Evolutionary conservation across 768 basidiomycete genomes (phyloP).

Genomic region (Russula ochroleuca): DNA sequence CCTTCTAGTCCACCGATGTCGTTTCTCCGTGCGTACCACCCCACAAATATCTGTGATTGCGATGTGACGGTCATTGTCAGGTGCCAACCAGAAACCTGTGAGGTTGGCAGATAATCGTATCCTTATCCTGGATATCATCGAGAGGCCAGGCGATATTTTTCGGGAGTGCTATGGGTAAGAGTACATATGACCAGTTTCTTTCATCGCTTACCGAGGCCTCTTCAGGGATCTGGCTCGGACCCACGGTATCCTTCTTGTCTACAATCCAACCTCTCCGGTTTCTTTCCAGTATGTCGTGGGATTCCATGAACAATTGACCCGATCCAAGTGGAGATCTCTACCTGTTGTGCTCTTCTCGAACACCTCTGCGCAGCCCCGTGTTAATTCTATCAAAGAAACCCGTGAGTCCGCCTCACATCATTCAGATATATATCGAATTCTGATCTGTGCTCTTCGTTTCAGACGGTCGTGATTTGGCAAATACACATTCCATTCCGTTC

Average conservation of each 20-base stretch:
- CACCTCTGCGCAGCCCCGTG: neutral
- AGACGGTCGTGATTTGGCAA: slow-evolving; percentile 12
- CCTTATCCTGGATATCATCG: slow-evolving; percentile 14
- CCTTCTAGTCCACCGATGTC: neutral
- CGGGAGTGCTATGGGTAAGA: slow-evolving; percentile 21
- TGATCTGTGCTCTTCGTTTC: neutral
- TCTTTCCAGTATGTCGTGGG: slow-evolving; percentile 13
- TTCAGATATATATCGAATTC: neutral
- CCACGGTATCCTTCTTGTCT: slow-evolving; percentile 19
- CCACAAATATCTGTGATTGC: too few species aligned
- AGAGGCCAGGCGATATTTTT: slow-evolving; percentile 17
- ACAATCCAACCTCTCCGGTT: neutral
- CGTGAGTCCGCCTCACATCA: neutral
- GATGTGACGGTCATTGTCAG: neutral
- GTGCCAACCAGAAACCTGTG: slow-evolving; percentile 18
- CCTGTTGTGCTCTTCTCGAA: slow-evolving; percentile 19
- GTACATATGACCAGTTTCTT: neutral
- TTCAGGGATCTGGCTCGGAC: slow-evolving; percentile 19
- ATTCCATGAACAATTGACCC: slow-evolving; percentile 15
- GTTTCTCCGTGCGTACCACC: slow-evolving; percentile 12
- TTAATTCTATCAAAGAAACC: neutral
- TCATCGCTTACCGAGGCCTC: neutral
- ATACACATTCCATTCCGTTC: slow-evolving; percentile 9
- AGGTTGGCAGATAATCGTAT: slow-evolving; percentile 12
- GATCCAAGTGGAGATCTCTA: slow-evolving; percentile 19